Conservation (phyloP, 345 rosid genomes). For the Camelina laxa region DNA sequence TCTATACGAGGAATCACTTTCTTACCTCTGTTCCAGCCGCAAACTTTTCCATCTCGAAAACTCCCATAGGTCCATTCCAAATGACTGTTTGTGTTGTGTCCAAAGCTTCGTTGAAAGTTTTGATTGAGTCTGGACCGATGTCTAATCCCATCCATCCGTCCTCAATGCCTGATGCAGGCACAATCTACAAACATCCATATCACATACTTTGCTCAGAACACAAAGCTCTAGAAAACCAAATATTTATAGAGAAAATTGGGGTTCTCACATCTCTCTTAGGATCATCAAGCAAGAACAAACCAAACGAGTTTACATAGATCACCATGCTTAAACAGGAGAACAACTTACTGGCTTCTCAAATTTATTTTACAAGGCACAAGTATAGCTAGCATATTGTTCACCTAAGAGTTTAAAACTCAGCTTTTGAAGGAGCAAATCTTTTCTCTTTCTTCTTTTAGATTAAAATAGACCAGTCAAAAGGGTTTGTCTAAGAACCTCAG, state of each 20-base stretch:
- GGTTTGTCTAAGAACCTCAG: conserved; percentile 1
- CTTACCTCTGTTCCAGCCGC: conserved; percentile 87
- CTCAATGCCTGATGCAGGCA: conserved; percentile 76
- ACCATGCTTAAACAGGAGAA: conserved; percentile 2
- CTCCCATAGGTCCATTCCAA: conserved; percentile 99
- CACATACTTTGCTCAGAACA: conserved; percentile 17
- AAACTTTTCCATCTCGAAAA: conserved; percentile 89
- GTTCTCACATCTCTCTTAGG: conserved; percentile 8
- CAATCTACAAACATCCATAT: conserved; percentile 52
- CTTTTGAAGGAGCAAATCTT: neutral
- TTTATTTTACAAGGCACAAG: neutral
- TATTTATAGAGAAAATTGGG: neutral
- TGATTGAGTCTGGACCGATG: conserved; percentile 80
- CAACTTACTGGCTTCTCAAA: neutral
- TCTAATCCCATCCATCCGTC: conserved; percentile 98
- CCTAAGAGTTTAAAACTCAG: neutral
- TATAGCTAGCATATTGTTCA: neutral
- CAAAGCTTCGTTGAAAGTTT: conserved; percentile 69
- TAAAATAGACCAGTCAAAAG: neutral
- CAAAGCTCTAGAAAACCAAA: neutral
- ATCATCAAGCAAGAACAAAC: conserved; percentile 14
- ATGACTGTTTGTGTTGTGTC: conserved; percentile 78
- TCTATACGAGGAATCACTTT: neutral
- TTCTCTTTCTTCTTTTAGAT: neutral
- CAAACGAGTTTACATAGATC: neutral